Evolutionary conservation across 257 asterid genomes (phyloP), one percentile per base, ranked within the genome.

Genomic region (Przewalskia tangutica): DNA sequence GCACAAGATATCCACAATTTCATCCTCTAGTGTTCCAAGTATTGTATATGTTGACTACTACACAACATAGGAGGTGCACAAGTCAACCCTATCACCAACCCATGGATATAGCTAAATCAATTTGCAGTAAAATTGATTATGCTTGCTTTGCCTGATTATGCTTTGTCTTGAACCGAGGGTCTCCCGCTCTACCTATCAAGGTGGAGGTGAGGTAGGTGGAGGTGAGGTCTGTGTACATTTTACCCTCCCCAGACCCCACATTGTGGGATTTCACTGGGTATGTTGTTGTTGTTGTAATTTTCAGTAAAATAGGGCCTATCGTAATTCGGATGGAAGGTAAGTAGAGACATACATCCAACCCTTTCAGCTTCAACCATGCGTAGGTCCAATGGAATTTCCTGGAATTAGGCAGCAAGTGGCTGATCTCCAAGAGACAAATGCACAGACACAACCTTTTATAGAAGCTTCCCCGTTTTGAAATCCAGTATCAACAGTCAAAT

Each of bases 321-420:
- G 32, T 27, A 27, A 27, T 27, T 27, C 32, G 1, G 32, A 27
- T 44, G 63, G 86, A 81, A 93, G 93, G 73, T 86, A 13, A 23
- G 54, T 76, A 68, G 75, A 83, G 53, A 86, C 97, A 23, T 91
- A 93, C 99, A 94, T 84, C 98, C 99, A 88, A 93, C 86, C 53
- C 84, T 84, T 87, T 94, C 98, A 13, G 97, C 99, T 89, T 94
- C 99, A 82, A 94, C 88, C 98, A 94, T 90, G 70, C 97, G 90
- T 44, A 92, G 84, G 83, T 93, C 98, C 88, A 93, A 84, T 0
- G 97, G 94, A 85, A 96, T 92, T 89, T 96, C 98, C 83, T 94
- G 99, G 85, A 96, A 94, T 70, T 96, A 98, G 14, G 97, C 91
- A 63, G 99, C 99, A 83, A 96, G 93, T 66, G 88, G 97, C 83